Evolutionary conservation across 768 basidiomycete species (phyloP).

Genomic region (Phylloporus rhodoxanthus): DNA sequence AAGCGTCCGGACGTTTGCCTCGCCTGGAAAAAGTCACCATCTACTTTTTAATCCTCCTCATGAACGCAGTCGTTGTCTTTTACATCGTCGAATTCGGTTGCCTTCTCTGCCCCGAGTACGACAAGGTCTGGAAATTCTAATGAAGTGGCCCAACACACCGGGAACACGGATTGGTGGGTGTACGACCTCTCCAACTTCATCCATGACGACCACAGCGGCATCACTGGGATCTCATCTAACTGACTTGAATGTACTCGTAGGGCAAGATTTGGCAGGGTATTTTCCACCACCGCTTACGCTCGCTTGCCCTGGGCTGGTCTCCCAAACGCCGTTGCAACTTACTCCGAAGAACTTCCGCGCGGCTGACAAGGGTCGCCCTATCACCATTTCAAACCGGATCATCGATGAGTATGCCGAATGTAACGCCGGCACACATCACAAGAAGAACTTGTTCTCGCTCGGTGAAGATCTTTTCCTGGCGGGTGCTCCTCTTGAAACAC

Average conservation of each 20-base stretch:
- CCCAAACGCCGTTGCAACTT: slow-evolving; percentile 44
- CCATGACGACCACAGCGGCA: slow-evolving; percentile 78
- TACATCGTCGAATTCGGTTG: slow-evolving; percentile 85
- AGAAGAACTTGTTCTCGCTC: slow-evolving; percentile 92
- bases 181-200: slow-evolving; percentile 84
- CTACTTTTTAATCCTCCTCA: slow-evolving; percentile 71
- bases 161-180: slow-evolving; percentile 75
- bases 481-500: slow-evolving; percentile 87
- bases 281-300: slow-evolving; percentile 77
- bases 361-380: slow-evolving; percentile 89
- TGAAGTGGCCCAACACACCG: slow-evolving; percentile 72
- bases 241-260: slow-evolving; percentile 66
- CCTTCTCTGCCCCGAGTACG: slow-evolving; percentile 77
- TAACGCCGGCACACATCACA: slow-evolving; percentile 90
- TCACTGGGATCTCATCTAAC: slow-evolving; percentile 57
- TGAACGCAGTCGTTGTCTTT: slow-evolving; percentile 77
- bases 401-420: slow-evolving; percentile 94
- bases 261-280: slow-evolving; percentile 80
- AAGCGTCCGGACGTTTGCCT: slow-evolving; percentile 88
- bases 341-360: slow-evolving; percentile 74
- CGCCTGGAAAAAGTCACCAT: slow-evolving; percentile 93
- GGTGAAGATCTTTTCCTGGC: slow-evolving; percentile 96
- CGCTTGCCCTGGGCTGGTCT: slow-evolving; percentile 72
- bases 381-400: slow-evolving; percentile 94
- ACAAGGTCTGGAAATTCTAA: slow-evolving; percentile 76